Conservation (phyloP, 768 basidiomycete species). For the Trametes cinnabarina region DNA sequence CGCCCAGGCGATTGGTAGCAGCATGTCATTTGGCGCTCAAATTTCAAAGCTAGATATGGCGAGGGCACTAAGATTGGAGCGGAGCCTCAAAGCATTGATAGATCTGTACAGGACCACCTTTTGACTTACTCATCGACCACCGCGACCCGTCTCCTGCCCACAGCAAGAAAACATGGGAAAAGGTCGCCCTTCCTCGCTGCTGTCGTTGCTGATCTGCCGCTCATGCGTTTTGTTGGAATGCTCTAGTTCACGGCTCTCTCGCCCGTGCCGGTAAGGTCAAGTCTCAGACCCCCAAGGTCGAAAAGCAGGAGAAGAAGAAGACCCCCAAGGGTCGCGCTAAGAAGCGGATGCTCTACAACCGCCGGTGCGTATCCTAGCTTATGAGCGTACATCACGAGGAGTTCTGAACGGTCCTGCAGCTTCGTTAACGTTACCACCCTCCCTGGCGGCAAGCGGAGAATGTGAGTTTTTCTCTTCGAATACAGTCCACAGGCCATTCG, state of each 20-base stretch:
- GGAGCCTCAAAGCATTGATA: slow-evolving; percentile 8
- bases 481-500: slow-evolving; percentile 3
- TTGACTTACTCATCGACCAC: slow-evolving; percentile 28
- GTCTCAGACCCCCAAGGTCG: slow-evolving; percentile 97
- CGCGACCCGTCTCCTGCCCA: slow-evolving; percentile 38
- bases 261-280: slow-evolving; percentile 99
- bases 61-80: not conserved
- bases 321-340: slow-evolving; percentile 95
- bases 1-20: too few species aligned
- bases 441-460: slow-evolving; percentile 91
- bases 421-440: slow-evolving; percentile 93
- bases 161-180: slow-evolving; percentile 75
- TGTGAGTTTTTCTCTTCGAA: slow-evolving; percentile 59
- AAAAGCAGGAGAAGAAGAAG: slow-evolving; percentile 99
- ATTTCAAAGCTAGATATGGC: not conserved
- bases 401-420: slow-evolving; percentile 37
- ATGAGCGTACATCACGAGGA: not conserved
- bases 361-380: slow-evolving; percentile 56
- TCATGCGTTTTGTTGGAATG: slow-evolving; percentile 9
- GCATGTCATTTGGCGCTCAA: too few species aligned
- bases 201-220: slow-evolving; percentile 1
- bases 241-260: slow-evolving; percentile 94
- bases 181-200: slow-evolving; percentile 37
- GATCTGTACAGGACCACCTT: slow-evolving; percentile 23
- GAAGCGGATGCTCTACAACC: slow-evolving; percentile 93